Percentiles rank a stretch among this genome's conserved stretches.
Conservation (phyloP, 1,284 basidiomycete genomes). For the Ustilago nuda region DNA sequence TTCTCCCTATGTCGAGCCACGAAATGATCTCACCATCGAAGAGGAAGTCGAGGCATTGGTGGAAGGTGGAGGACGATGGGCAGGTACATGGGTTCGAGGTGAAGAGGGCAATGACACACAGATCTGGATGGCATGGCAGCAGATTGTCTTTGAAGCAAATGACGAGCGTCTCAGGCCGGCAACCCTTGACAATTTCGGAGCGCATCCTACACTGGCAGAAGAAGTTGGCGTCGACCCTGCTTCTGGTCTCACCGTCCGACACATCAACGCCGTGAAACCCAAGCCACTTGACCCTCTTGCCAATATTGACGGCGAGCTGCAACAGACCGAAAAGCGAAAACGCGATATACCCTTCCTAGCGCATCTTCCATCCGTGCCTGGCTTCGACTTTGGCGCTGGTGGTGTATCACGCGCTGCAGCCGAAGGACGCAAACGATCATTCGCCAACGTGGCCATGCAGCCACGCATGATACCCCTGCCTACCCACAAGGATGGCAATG, state of each 20-base stretch:
- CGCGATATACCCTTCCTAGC: constrained; percentile 70
- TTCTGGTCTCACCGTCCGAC: constrained; percentile 45
- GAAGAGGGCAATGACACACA: constrained; percentile 55
- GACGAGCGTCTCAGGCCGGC: constrained; percentile 60
- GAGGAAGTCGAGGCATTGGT: constrained; percentile 91
- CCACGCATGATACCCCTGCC: constrained; percentile 55
- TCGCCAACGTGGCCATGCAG: constrained; percentile 32
- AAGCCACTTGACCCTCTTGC: constrained; percentile 12
- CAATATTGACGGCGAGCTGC: constrained; percentile 11
- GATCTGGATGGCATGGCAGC: constrained; percentile 58
- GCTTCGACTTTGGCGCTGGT: constrained; percentile 48
- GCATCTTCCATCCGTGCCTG: constrained; percentile 57
- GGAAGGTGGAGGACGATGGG: constrained; percentile 77
- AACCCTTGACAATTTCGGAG: constrained; percentile 11
- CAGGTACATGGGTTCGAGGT: constrained; percentile 72
- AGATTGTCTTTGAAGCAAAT: constrained; percentile 65
- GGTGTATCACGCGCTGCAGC: constrained; percentile 44
- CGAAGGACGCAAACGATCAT: constrained; percentile 40
- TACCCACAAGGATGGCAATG: constrained; percentile 55
- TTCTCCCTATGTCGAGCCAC: constrained; percentile 79
- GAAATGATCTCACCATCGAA: constrained; percentile 76
- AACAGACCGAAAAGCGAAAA: constrained; percentile 14
- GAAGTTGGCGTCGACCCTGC: constrained; percentile 53
- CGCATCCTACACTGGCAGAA: constrained; percentile 35
- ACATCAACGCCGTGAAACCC: constrained; percentile 68